phyloP scores from a whole-genome alignment of 352 stramenopile genomes.

The Phytophthora europaea region DNA sequence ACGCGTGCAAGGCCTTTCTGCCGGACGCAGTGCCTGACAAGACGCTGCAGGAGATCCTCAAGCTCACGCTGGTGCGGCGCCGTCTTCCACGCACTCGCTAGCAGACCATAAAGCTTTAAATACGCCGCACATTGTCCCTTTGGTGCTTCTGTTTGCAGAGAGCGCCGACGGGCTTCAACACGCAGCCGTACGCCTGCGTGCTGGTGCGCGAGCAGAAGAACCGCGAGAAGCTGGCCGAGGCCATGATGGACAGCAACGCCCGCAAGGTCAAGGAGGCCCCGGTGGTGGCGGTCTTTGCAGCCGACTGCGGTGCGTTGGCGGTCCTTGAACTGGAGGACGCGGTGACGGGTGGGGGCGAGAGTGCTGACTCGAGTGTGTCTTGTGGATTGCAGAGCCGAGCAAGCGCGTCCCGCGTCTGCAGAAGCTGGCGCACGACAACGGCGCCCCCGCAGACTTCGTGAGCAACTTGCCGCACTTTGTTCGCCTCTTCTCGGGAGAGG shows the following conservation, averaged over 20 bases:
- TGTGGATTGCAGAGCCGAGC: slow-evolving; percentile 61
- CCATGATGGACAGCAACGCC: slow-evolving; percentile 84
- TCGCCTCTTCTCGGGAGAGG: slow-evolving; percentile 79
- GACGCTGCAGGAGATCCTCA: slow-evolving; percentile 70
- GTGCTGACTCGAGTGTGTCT: background rate
- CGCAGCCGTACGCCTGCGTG: slow-evolving; percentile 82
- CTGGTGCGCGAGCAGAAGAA: slow-evolving; percentile 77
- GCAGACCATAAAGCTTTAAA: background rate
- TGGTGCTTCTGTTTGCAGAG: slow-evolving; percentile 36
- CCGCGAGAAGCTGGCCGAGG: slow-evolving; percentile 70
- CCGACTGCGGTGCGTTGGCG: slow-evolving; percentile 62
- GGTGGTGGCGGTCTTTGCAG: slow-evolving; percentile 83
- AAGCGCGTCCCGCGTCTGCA: slow-evolving; percentile 77
- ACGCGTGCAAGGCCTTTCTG: slow-evolving; percentile 60
- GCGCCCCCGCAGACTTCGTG: slow-evolving; percentile 53
- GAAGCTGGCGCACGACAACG: slow-evolving; percentile 71
- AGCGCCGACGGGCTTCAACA: slow-evolving; percentile 86
- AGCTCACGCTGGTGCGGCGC: slow-evolving; percentile 60
- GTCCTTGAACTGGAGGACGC: background rate
- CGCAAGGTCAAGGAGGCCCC: slow-evolving; percentile 83
- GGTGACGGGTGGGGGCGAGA: background rate
- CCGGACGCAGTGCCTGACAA: slow-evolving; percentile 55
- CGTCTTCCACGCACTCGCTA: too few species aligned
- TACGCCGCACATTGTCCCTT: too few species aligned
- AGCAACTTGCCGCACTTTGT: slow-evolving; percentile 71